These are phyloP conservation scores for Meyerozyma elateridarum DNA, from an alignment of 1,139 yeast species.

Conservation along the genomic window DNA sequence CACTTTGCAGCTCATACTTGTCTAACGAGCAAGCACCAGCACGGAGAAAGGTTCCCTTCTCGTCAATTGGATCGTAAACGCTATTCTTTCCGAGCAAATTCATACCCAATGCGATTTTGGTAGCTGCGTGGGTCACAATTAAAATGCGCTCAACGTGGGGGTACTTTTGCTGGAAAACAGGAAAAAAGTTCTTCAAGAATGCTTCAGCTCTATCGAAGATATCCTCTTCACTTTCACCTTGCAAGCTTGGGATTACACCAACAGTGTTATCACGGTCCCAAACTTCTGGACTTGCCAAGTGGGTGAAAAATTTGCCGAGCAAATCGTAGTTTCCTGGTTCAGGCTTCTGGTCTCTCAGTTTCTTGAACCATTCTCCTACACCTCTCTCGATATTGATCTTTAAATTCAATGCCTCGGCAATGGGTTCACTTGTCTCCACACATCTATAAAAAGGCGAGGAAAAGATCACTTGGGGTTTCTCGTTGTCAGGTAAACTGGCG, in stretches of 20 bases:
- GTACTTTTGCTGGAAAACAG: slow-evolving; percentile 44
- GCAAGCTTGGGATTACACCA: slow-evolving; percentile 46
- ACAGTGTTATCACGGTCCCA: slow-evolving; percentile 44
- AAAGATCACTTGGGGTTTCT: slow-evolving; percentile 59
- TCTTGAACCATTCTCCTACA: slow-evolving; percentile 67
- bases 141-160: slow-evolving; percentile 56
- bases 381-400: slow-evolving; percentile 68
- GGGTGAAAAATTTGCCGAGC: slow-evolving; percentile 46
- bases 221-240: slow-evolving; percentile 65
- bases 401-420: slow-evolving; percentile 51
- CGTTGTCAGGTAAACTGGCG: slow-evolving; percentile 29
- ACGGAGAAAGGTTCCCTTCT: slow-evolving; percentile 41
- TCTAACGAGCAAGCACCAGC: slow-evolving; percentile 48
- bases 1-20: slow-evolving; percentile 20
- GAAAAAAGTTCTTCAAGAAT: slow-evolving; percentile 50
- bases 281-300: slow-evolving; percentile 31
- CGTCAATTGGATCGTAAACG: slow-evolving; percentile 50
- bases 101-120: slow-evolving; percentile 75
- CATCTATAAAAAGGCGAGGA: slow-evolving; percentile 90
- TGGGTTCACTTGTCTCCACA: slow-evolving; percentile 72
- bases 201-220: slow-evolving; percentile 50
- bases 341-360: slow-evolving; percentile 49
- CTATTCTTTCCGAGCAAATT: slow-evolving; percentile 48
- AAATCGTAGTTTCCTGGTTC: slow-evolving; percentile 52
- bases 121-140: slow-evolving; percentile 78